Percentiles rank a stretch among this genome's conserved stretches.
These are phyloP conservation scores for Fusarium sp. DNA, from an alignment of 2,329 filamentous ascomycete species.

Conservation along the genomic window DNA sequence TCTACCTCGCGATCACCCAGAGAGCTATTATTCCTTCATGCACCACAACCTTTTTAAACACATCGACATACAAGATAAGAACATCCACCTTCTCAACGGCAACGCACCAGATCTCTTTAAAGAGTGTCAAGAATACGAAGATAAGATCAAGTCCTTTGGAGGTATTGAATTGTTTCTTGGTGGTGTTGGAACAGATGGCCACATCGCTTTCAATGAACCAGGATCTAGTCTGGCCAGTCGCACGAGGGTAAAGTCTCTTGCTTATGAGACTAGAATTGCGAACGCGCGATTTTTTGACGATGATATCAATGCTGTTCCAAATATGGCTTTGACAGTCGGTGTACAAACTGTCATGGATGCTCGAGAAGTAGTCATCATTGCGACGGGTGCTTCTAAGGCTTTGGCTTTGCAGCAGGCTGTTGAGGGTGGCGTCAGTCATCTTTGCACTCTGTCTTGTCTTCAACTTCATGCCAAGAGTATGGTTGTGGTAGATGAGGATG, in stretches of 20 bases:
- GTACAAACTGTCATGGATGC: conserved; percentile 20
- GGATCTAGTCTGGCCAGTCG: conserved; percentile 9
- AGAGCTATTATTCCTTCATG: conserved; percentile 14
- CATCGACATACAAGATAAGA: conserved; percentile 4
- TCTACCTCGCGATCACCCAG: conserved; percentile 3
- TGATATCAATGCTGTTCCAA: not conserved
- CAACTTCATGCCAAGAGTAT: conserved; percentile 11
- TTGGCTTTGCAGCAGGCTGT: conserved; percentile 7
- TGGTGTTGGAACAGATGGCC: conserved; percentile 8
- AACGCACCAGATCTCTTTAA: not conserved
- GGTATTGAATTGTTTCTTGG: conserved; percentile 10
- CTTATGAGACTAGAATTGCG: conserved; percentile 9
- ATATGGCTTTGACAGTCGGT: conserved; percentile 15
- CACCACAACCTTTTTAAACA: conserved; percentile 10
- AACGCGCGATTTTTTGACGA: conserved; percentile 14
- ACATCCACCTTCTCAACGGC: not conserved
- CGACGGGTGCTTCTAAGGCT: not conserved
- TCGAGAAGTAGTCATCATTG: conserved; percentile 19
- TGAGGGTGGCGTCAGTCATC: conserved; percentile 12
- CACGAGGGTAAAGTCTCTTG: conserved; percentile 13
- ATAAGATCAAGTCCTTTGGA: conserved; percentile 10
- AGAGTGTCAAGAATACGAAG: not conserved
- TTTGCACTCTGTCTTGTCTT: conserved; percentile 11
- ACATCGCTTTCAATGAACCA: conserved; percentile 14
- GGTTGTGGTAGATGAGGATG: conserved; percentile 11